A percentile compares a stretch with the other conserved stretches of the same genome.
Conservation (phyloP, 2,329 filamentous ascomycete species). For the Colletotrichum sp. region DNA sequence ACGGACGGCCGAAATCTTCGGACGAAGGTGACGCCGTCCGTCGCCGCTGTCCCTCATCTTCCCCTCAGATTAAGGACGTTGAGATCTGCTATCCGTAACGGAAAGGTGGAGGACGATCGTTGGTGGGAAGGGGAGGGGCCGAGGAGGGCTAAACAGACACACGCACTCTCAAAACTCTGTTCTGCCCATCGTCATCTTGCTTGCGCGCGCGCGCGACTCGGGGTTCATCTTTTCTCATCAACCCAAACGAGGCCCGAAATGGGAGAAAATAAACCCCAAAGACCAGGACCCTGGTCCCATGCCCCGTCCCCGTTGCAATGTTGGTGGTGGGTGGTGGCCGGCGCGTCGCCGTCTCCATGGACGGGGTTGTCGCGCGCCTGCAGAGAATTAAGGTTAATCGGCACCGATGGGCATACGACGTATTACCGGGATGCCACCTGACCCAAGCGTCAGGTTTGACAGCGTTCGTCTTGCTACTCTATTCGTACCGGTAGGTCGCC, state of each 20-base stretch:
- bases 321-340: not conserved
- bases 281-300: not conserved
- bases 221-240: slow-evolving; percentile 4
- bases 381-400: slow-evolving; percentile 4
- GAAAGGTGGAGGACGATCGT: not conserved
- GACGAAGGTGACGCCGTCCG: not conserved
- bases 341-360: not conserved
- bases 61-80: not conserved
- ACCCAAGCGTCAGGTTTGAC: not conserved
- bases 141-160: not conserved
- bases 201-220: not conserved
- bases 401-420: not conserved
- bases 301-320: not conserved
- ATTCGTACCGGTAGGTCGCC: not conserved
- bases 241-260: not conserved
- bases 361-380: not conserved
- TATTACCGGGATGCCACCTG: not conserved
- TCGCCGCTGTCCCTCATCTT: not conserved
- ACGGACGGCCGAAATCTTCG: not conserved
- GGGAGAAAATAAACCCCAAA: not conserved
- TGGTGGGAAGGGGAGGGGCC: not conserved
- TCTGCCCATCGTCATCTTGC: not conserved
- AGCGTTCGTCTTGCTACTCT: slow-evolving; percentile 4
- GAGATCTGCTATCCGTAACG: not conserved
- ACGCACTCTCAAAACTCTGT: not conserved